These are phyloP conservation scores for Sporothrix pseudoabietina DNA, from an alignment of 2,329 filamentous ascomycete species.

Conservation along the genomic window DNA sequence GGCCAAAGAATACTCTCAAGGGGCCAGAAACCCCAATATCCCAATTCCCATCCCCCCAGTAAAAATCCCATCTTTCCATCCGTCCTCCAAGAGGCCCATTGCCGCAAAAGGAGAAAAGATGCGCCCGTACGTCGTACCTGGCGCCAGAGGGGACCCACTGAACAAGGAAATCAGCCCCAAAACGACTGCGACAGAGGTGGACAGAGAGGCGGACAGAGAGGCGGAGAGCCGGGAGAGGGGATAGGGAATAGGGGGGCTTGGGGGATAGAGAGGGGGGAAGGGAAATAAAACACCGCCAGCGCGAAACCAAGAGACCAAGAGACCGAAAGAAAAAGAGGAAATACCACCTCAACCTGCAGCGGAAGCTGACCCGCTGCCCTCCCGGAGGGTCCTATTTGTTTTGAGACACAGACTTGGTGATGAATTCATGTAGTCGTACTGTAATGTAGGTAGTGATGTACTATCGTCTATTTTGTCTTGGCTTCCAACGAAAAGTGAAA, in stretches of 20 bases:
- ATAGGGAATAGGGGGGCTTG: background rate
- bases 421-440: background rate
- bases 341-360: slow-evolving; percentile 7
- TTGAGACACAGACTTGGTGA: background rate
- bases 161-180: background rate
- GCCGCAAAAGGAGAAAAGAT: slow-evolving; percentile 17
- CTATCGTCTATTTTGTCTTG: background rate
- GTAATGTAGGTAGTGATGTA: background rate
- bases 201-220: background rate
- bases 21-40: background rate
- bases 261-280: background rate
- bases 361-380: background rate
- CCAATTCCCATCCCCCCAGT: background rate
- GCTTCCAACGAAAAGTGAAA: too few relatives aligned
- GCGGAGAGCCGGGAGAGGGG: background rate
- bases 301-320: background rate
- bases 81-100: background rate
- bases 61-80: background rate
- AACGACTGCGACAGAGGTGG: background rate
- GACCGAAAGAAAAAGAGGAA: background rate
- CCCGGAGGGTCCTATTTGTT: background rate
- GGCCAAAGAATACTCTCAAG: background rate
- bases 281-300: slow-evolving; percentile 3
- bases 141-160: background rate
- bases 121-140: background rate